Percentiles rank a stretch among this genome's conserved stretches.
Conservation (phyloP, 768 basidiomycete species). For the Lyophyllum shimeji region DNA sequence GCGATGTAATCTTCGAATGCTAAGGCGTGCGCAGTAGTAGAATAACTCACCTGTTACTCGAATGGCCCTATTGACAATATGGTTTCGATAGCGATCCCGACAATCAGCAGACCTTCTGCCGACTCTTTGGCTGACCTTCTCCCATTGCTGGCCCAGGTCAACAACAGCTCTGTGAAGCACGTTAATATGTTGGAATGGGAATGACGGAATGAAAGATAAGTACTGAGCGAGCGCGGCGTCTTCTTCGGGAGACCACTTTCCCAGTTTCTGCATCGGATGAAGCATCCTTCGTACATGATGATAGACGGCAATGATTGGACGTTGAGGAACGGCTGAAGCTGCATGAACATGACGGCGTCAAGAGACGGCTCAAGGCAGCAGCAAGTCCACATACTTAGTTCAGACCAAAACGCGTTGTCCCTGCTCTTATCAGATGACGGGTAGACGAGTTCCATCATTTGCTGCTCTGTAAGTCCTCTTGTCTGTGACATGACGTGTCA, state of each 20-base stretch:
- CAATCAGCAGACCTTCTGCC: constrained; percentile 80
- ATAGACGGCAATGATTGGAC: constrained; percentile 83
- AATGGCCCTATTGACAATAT: constrained; percentile 65
- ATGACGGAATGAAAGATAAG: constrained; percentile 19
- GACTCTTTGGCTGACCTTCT: constrained; percentile 68
- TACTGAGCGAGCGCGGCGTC: constrained; percentile 66
- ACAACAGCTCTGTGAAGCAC: constrained; percentile 57
- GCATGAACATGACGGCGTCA: neutral
- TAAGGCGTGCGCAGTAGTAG: neutral
- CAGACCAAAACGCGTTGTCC: constrained; percentile 75
- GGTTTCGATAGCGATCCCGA: constrained; percentile 84
- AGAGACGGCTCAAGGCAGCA: neutral
- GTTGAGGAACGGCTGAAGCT: constrained; percentile 72
- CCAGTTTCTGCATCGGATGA: constrained; percentile 70
- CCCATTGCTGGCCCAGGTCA: constrained; percentile 77
- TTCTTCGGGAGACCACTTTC: constrained; percentile 68
- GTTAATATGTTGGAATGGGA: neutral
- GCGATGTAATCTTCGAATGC: neutral
- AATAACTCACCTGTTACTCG: constrained; percentile 52
- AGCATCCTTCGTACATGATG: constrained; percentile 72
- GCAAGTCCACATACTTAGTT: constrained; percentile 58
- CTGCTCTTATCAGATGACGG: constrained; percentile 59
- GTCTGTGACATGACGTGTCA: constrained; percentile 30
- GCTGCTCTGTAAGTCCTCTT: constrained; percentile 51
- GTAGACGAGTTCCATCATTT: constrained; percentile 66